These are phyloP conservation scores for Camellia granthamiana DNA, from an alignment of 148 eudicot species.

Conservation along the genomic window DNA sequence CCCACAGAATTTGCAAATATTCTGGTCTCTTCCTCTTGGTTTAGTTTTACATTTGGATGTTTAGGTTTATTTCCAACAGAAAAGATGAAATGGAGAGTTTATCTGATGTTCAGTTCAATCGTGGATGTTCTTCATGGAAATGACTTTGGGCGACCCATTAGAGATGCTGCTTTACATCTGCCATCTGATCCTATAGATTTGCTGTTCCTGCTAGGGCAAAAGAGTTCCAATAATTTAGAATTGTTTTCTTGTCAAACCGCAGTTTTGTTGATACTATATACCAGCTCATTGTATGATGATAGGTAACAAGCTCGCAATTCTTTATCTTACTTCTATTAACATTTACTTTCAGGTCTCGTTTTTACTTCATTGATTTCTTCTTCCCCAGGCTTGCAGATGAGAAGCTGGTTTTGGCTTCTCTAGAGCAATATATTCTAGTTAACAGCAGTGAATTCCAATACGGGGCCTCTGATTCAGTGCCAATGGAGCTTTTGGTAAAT, in stretches of 20 bases:
- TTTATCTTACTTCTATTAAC: neutral
- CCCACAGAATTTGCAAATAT: constrained; percentile 42
- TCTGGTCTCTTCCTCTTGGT: constrained; percentile 78
- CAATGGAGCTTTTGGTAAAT: constrained; percentile 46
- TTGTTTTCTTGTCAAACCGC: constrained; percentile 71
- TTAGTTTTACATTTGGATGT: constrained; percentile 71
- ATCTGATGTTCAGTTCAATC: constrained; percentile 66
- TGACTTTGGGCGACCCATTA: constrained; percentile 61
- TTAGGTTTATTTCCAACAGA: constrained; percentile 81
- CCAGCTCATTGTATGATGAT: constrained; percentile 73
- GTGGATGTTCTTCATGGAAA: constrained; percentile 61
- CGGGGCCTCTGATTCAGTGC: constrained; percentile 36
- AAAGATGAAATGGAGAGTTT: constrained; percentile 67
- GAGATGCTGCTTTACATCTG: constrained; percentile 61
- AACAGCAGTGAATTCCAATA: constrained; percentile 48
- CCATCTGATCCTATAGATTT: constrained; percentile 88
- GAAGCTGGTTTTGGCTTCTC: constrained; percentile 74
- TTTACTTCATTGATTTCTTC: constrained; percentile 7
- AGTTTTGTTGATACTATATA: constrained; percentile 61
- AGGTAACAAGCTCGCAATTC: constrained; percentile 39
- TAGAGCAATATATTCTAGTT: constrained; percentile 86
- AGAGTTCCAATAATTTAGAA: constrained; percentile 46
- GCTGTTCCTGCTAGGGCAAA: constrained; percentile 83
- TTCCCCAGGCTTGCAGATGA: constrained; percentile 73
- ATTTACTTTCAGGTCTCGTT: neutral